Evolutionary conservation across 306 rosid species (phyloP).

Genomic region (Acacia melanoxylon): DNA sequence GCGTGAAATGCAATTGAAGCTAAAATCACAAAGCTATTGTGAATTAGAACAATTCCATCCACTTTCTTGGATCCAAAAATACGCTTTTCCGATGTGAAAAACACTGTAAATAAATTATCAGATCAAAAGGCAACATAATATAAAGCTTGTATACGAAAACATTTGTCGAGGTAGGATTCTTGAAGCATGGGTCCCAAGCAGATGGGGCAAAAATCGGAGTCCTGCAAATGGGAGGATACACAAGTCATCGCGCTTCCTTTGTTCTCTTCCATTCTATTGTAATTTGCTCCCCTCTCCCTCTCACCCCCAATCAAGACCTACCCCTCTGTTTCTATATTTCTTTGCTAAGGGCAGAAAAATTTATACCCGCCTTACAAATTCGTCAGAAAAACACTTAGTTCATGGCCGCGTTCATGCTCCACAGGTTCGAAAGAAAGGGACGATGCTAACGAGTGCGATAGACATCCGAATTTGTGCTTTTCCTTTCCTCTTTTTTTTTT

Average conservation of each 20-base stretch:
- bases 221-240: slow-evolving; percentile 28
- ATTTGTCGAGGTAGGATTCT: slow-evolving; percentile 70
- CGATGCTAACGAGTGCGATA: no score
- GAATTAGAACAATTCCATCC: not conserved
- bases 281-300: not conserved
- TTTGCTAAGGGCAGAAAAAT: no score
- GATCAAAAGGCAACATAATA: not conserved
- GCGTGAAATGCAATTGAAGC: slow-evolving; percentile 83
- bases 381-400: no score
- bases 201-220: slow-evolving; percentile 65
- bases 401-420: no score
- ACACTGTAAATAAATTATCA: not conserved
- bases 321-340: no score
- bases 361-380: no score
- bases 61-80: no score
- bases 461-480: no score
- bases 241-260: not conserved
- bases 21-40: slow-evolving; percentile 46
- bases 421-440: no score
- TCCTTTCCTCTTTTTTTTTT: no score
- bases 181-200: slow-evolving; percentile 63
- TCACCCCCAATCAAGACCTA: not conserved
- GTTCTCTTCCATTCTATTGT: slow-evolving; percentile 30
- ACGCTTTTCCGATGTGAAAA: not conserved
- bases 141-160: slow-evolving; percentile 52